A percentile compares a stretch with the other conserved stretches of the same genome.
Evolutionary conservation across 352 stramenopile genomes (phyloP).

Genomic region (Phytophthora pinifolia): DNA sequence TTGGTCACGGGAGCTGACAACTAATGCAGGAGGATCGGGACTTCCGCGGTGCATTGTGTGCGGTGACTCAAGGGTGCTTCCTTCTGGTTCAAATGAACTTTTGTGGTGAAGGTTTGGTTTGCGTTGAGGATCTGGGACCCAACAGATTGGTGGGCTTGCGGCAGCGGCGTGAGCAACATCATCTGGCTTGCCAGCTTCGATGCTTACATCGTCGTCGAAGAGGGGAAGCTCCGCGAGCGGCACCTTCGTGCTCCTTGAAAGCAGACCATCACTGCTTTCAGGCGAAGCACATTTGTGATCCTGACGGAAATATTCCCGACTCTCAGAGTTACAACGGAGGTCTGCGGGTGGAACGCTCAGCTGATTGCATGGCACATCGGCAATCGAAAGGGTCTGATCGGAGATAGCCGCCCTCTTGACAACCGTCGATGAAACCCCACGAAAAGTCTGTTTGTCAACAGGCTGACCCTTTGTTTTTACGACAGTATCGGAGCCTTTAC

Average conservation of each 20-base stretch:
- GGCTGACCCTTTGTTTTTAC: too few species aligned
- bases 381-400: too few species aligned
- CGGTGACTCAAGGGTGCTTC: background rate
- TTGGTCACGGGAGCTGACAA: background rate
- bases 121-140: background rate
- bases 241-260: background rate
- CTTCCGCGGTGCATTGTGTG: too few species aligned
- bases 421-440: too few species aligned
- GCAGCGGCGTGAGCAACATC: background rate
- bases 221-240: constrained; percentile 18
- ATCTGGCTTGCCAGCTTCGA: background rate
- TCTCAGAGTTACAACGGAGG: background rate
- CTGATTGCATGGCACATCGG: background rate
- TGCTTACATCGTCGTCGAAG: constrained; percentile 14
- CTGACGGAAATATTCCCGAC: background rate
- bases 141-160: background rate
- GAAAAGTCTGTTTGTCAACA: too few species aligned
- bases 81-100: background rate
- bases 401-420: too few species aligned
- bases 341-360: background rate
- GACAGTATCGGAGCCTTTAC: too few species aligned
- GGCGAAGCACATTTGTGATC: background rate
- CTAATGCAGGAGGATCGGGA: background rate
- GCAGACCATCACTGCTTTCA: background rate
- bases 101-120: constrained; percentile 1